Evolutionary conservation across 1,284 basidiomycete species (phyloP).

Genomic region (Cryptococcus deneoformans): DNA sequence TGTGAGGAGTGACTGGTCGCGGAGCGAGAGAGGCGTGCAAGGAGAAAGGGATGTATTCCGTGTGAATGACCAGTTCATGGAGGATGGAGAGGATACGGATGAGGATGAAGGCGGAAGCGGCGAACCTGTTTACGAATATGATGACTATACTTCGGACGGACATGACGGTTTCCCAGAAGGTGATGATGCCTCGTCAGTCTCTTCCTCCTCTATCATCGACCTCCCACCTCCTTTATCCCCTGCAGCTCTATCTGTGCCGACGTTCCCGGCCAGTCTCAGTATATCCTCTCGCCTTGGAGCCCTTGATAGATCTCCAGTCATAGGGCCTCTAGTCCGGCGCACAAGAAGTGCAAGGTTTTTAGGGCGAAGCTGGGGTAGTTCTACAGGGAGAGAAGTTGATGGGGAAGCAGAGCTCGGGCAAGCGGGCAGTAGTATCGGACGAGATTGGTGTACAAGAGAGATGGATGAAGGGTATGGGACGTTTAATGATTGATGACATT

Average conservation of each 20-base stretch:
- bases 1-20: not conserved
- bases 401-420: not conserved
- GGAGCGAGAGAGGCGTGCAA: not conserved
- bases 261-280: slow-evolving; percentile 15
- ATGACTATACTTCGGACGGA: not conserved
- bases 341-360: slow-evolving; percentile 25
- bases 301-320: slow-evolving; percentile 13
- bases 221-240: slow-evolving; percentile 26
- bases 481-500: slow-evolving; percentile 8
- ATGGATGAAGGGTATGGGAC: slow-evolving; percentile 19
- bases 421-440: not conserved
- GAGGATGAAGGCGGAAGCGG: slow-evolving; percentile 4
- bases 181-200: slow-evolving; percentile 18
- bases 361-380: slow-evolving; percentile 22
- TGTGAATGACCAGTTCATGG: not conserved
- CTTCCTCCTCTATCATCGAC: slow-evolving; percentile 36
- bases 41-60: not conserved
- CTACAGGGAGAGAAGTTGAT: not conserved
- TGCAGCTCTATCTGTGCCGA: slow-evolving; percentile 11
- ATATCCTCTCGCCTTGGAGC: slow-evolving; percentile 8
- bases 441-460: slow-evolving; percentile 1
- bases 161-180: not conserved
- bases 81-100: slow-evolving; percentile 1
- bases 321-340: slow-evolving; percentile 21
- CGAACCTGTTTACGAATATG: not conserved